phyloP scores from a whole-genome alignment of 1,284 basidiomycete genomes.

The Moesziomyces antarcticus region DNA sequence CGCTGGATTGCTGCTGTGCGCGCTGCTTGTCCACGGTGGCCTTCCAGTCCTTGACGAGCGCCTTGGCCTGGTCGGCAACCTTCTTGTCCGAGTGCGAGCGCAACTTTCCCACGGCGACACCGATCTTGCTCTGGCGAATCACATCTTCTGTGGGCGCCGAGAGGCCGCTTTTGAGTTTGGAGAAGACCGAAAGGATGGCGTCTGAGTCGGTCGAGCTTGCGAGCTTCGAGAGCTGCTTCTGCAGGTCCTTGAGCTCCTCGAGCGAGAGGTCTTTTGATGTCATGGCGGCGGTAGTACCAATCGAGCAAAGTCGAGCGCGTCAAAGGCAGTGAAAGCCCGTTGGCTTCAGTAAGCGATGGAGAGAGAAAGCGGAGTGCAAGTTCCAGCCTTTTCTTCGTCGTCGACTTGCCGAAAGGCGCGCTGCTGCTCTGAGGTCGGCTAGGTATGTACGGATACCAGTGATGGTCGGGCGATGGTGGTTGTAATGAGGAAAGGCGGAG shows the following conservation, averaged over 20 bases:
- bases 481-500: too few relatives aligned
- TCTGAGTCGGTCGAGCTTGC: conserved; percentile 67
- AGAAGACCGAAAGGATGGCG: conserved; percentile 79
- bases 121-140: conserved; percentile 78
- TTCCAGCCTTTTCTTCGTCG: too few relatives aligned
- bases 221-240: conserved; percentile 54
- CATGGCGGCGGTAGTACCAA: conserved; percentile 1
- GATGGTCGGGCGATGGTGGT: too few relatives aligned
- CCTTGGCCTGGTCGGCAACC: conserved; percentile 86
- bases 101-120: conserved; percentile 90
- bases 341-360: too few relatives aligned
- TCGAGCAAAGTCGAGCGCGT: too few relatives aligned
- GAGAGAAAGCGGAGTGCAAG: too few relatives aligned
- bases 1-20: conserved; percentile 69
- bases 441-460: too few relatives aligned
- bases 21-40: conserved; percentile 61
- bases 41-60: conserved; percentile 76
- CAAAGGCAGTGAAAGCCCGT: too few relatives aligned
- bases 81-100: conserved; percentile 78
- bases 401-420: too few relatives aligned
- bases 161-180: conserved; percentile 80
- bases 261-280: conserved; percentile 33
- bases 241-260: conserved; percentile 55
- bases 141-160: conserved; percentile 82
- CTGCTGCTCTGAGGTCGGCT: too few relatives aligned